Conservation (phyloP, 768 basidiomycete species). For the Psilocybe azurescens region DNA sequence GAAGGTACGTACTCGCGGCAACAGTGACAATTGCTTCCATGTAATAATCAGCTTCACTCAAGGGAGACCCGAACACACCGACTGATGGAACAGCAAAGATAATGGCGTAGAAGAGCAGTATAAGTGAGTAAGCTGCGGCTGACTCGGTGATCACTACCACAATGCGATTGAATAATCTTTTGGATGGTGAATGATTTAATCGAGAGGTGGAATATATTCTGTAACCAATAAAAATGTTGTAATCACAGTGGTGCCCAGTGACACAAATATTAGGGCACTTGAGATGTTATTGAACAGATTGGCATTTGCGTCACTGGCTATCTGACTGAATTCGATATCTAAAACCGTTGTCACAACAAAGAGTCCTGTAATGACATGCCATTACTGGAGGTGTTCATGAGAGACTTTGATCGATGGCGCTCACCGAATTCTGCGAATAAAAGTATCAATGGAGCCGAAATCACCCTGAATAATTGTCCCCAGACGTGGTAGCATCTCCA, state of each 20-base stretch:
- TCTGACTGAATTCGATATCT: too few relatives aligned
- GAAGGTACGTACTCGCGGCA: too few relatives aligned
- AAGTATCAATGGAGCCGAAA: too few relatives aligned
- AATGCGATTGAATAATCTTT: neutral
- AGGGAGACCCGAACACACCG: too few relatives aligned
- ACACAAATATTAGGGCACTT: too few relatives aligned
- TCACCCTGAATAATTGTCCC: neutral
- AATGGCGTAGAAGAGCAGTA: neutral
- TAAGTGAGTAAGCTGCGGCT: constrained; percentile 1
- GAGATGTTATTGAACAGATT: too few relatives aligned
- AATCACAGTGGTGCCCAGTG: too few relatives aligned
- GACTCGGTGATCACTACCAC: constrained; percentile 6
- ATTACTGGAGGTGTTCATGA: neutral
- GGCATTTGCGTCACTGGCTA: neutral
- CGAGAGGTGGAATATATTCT: neutral
- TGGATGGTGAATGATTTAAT: neutral
- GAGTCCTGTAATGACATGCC: too few relatives aligned
- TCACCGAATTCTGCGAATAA: neutral
- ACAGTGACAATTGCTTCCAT: too few relatives aligned
- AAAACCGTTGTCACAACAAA: too few relatives aligned
- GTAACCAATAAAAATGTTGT: neutral
- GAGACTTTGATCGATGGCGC: neutral
- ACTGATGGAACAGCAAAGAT: neutral
- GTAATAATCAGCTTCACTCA: too few relatives aligned
- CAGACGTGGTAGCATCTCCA: too few relatives aligned